Conservation (phyloP, 805 yeast species). For the Wickerhamiella cacticola region DNA sequence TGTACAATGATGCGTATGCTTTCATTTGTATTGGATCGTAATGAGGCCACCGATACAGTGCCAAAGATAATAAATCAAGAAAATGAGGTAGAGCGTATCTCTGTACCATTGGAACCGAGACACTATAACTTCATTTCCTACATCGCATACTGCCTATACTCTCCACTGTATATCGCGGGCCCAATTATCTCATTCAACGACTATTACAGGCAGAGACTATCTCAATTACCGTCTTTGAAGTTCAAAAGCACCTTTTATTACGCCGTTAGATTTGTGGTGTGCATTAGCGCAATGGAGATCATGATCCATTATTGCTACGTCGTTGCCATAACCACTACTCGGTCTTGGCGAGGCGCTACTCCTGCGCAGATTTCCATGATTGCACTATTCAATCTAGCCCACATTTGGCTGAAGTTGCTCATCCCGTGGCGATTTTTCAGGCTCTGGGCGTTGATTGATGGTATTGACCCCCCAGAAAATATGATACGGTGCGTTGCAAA, state of each 20-base stretch:
- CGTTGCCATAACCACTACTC: slow-evolving; percentile 79
- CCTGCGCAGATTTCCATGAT: slow-evolving; percentile 94
- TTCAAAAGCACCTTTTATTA: slow-evolving; percentile 42
- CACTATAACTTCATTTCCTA: slow-evolving; percentile 59
- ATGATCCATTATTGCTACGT: slow-evolving; percentile 80
- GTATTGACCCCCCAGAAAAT: slow-evolving; percentile 93
- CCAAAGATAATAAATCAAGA: slow-evolving; percentile 5
- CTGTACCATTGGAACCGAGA: slow-evolving; percentile 43
- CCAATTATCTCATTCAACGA: slow-evolving; percentile 92
- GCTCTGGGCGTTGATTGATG: slow-evolving; percentile 84
- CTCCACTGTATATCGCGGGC: slow-evolving; percentile 90
- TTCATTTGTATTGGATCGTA: slow-evolving; percentile 62
- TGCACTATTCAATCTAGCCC: slow-evolving; percentile 76
- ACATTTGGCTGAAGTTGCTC: slow-evolving; percentile 83
- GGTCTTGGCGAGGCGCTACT: slow-evolving; percentile 80
- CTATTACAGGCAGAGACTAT: slow-evolving; percentile 52
- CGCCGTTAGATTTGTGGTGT: slow-evolving; percentile 54
- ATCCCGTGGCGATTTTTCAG: slow-evolving; percentile 96
- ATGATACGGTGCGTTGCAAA: slow-evolving; percentile 95
- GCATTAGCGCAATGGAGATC: slow-evolving; percentile 80
- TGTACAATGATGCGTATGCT: slow-evolving; percentile 75
- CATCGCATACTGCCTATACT: slow-evolving; percentile 63
- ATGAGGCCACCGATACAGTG: slow-evolving; percentile 8
- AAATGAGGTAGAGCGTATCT: slow-evolving; percentile 22
- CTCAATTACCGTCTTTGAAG: slow-evolving; percentile 49